Percentiles rank a stretch among this genome's conserved stretches.
Evolutionary conservation across 2,329 filamentous ascomycete genomes (phyloP).

Genomic region (Neoarthrinium moseri): DNA sequence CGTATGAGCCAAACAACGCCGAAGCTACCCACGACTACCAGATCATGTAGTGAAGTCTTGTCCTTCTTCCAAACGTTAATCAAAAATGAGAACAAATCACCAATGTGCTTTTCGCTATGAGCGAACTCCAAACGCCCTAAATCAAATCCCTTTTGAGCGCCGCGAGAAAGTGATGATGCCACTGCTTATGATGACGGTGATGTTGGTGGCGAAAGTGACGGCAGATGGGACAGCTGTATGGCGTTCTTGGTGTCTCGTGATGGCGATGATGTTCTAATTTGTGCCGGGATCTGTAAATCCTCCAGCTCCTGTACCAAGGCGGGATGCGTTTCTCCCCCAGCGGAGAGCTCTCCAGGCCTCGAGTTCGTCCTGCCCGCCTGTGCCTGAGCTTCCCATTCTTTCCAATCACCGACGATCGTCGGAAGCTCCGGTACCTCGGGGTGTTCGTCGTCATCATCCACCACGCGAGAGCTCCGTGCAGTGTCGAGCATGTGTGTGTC

Average conservation of each 20-base stretch:
- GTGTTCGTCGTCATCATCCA: background rate
- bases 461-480: constrained; percentile 6
- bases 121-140: no score
- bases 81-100: background rate
- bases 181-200: no score
- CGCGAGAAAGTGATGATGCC: no score
- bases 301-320: constrained; percentile 19
- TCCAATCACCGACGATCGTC: constrained; percentile 28
- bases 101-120: background rate
- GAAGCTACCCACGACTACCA: background rate
- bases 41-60: background rate
- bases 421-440: constrained; percentile 7
- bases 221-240: background rate
- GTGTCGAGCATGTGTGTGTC: constrained; percentile 9
- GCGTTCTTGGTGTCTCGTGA: background rate
- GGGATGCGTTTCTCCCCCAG: constrained; percentile 20
- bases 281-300: constrained; percentile 16
- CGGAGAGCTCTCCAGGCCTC: constrained; percentile 10
- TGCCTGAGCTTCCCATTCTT: constrained; percentile 36
- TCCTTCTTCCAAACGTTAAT: background rate
- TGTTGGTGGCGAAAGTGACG: background rate
- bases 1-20: background rate
- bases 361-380: constrained; percentile 26
- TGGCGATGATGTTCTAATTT: constrained; percentile 18
- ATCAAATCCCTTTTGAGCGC: no score